Base-by-base conservation (phyloP, 495 filamentous ascomycete genomes). In the Xanthoparmelia taractica region DNA sequence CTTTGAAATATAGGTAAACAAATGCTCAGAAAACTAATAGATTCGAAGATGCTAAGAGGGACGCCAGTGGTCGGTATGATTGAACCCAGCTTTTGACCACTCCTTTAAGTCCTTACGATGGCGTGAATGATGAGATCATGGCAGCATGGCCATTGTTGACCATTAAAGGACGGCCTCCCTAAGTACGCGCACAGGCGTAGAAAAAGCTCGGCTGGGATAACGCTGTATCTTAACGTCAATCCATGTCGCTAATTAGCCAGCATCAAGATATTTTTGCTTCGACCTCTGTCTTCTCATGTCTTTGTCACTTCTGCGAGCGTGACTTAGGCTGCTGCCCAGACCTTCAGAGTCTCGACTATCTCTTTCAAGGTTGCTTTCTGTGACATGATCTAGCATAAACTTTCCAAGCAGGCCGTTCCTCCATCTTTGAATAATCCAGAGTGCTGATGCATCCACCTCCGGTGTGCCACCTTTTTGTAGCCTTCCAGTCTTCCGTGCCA, bases 401-500 rank as follows among this genome's bases (percentile, higher is more conserved):
- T 77, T 79, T 10, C 92, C 94, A 56, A 96, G 69, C 41, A 80
- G 74, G 3, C 94, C 95, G 25, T 78, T 77, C 58, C 95, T 80
- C 87, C 91, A 98, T 71, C 87, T 83, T 74, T 91, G 86, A 1
- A 98, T 81, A 55, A 95, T 77, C 84, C 91, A 92, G 58, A 92
- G 74, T 4, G 94, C 92, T 20, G 91, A 81, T 31, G 81, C 82
- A 59, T 92, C 89, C 17, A 83, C 72, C 69, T 89, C 89, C 11
- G 87, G 84, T 15, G 80, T 71, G 2, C 90, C 91, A 13, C 90
- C 90, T 67, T 89, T 92, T 56, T 76, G 72, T 43, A 98, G 76
- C 62, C 90, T 83, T 15, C 94, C 94, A 11, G 88, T 90, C 58
- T 86, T 82, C 57, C 68, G 75, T 12, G 88, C 92, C 34, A 93